Percentiles rank a stretch among this genome's conserved stretches.
These are phyloP conservation scores for Spatholobus suberectus DNA, from an alignment of 306 rosid species.

Conservation along the genomic window DNA sequence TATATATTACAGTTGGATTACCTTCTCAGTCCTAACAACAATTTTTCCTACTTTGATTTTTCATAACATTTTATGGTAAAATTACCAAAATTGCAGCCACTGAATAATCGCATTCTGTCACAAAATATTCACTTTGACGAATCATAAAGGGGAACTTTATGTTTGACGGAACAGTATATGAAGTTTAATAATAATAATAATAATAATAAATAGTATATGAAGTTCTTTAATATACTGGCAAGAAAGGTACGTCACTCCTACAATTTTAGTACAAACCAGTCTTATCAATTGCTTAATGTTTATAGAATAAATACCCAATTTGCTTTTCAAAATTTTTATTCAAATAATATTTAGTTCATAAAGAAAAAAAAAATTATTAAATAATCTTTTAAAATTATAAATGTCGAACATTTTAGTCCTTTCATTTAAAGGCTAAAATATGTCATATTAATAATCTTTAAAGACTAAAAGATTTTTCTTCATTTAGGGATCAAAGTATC, in stretches of 20 bases:
- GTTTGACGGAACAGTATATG: not conserved
- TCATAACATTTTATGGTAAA: not conserved
- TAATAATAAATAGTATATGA: not conserved
- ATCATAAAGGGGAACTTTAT: not conserved
- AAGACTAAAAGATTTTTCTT: not conserved
- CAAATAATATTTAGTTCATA: not conserved
- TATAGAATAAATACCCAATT: not conserved
- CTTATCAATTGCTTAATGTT: not conserved
- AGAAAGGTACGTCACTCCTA: not conserved
- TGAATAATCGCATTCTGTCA: conserved; percentile 38
- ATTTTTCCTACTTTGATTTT: not conserved
- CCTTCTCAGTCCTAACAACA: not conserved
- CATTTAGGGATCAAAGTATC: not conserved
- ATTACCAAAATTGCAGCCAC: not conserved
- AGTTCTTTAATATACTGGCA: conserved; percentile 7
- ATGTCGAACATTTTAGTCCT: not conserved
- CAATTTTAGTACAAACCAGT: not conserved
- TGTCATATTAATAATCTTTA: not conserved
- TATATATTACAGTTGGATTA: not conserved
- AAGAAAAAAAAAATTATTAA: not conserved
- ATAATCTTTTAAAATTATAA: not conserved
- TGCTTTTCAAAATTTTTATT: not conserved
- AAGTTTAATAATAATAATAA: too few relatives aligned
- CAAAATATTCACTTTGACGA: not conserved
- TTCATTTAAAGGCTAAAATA: not conserved